These are phyloP conservation scores for Lenwebbia sp. DNA, from an alignment of 345 rosid species.

Conservation along the genomic window DNA sequence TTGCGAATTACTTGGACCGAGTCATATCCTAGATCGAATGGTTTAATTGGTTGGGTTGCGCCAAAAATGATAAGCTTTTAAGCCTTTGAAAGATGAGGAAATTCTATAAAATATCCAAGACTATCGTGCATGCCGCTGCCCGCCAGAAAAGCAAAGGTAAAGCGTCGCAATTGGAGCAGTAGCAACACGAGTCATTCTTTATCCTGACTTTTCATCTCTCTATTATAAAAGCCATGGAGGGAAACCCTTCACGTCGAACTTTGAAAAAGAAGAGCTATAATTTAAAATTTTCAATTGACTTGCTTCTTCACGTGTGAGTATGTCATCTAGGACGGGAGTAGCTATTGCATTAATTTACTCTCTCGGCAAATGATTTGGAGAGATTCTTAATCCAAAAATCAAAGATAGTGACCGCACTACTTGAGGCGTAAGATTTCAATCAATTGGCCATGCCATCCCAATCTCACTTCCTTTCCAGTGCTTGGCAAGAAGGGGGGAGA, in stretches of 20 bases:
- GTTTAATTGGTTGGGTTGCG: not conserved
- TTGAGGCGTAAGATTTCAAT: not conserved
- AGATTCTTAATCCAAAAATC: not conserved
- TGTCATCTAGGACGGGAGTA: not conserved
- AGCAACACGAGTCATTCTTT: not conserved
- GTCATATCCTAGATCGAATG: not conserved
- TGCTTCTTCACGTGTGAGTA: not conserved
- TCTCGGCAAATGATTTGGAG: not conserved
- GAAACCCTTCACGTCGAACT: not conserved
- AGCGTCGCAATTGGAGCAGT: not conserved
- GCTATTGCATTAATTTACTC: not conserved
- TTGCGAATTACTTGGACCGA: not conserved
- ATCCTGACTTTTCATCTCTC: too few relatives aligned
- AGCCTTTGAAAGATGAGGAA: not conserved
- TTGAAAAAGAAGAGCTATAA: not conserved
- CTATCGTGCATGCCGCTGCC: not conserved
- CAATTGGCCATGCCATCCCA: not conserved
- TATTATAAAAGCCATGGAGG: not conserved
- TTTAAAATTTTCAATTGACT: not conserved
- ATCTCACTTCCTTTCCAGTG: not conserved
- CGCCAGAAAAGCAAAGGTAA: not conserved
- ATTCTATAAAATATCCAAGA: not conserved
- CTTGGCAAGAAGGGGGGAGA: not conserved
- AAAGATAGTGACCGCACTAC: not conserved
- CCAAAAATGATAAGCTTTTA: not conserved